Evolutionary conservation across 495 filamentous ascomycete genomes (phyloP), one percentile per base, ranked within the genome.

Genomic region (Friedmanniomyces endolithicus): DNA sequence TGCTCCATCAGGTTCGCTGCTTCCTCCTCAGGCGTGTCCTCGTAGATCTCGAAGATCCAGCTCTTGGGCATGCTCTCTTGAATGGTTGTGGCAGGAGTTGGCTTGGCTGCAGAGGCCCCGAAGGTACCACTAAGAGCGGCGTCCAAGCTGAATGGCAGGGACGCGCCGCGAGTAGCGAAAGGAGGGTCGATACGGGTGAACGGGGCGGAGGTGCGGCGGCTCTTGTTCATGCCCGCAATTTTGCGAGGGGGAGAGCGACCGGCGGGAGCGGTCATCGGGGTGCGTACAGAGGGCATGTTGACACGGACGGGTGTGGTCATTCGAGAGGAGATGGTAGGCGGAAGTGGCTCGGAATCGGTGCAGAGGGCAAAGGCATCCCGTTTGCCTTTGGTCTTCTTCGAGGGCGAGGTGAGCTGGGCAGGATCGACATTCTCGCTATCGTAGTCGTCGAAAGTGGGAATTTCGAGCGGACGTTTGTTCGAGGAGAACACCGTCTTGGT

Each of bases 11-110:
- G 71, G 64, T 94, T 96, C 50, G 87, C 84, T 68, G 88, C 84
- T 62, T 90, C 81, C 60, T 98, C 87, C 60, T 94, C 85, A 29
- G 80, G 78, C 0, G 86, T 86, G 68, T 98, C 92, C 65, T 95
- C 90, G 64, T 98, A 82, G 68, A 98, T 97, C 40, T 88, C 82
- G 67, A 97, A 97, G 71, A 84, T 83, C 90, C 90, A 96, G 16
- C 78, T 77, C 22, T 80, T 78, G 23, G 73, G 70, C 65, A 71
- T 74, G 54, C 70, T 73, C 41, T 75, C 68, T 40, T 58, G 50
- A 37, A 59, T 56, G 6, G 44, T 47, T 19, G 59, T 58, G 2
- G 51, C 52, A 16, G 33, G 9, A 29, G 55, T 20, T 14, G 22
- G 40, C 57, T 57, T 52, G 61, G 63, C 56, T 24, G 59, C 50